These are phyloP conservation scores for Periglandula ipomoeae DNA, from an alignment of 2,329 filamentous ascomycete genomes.

Conservation along the genomic window DNA sequence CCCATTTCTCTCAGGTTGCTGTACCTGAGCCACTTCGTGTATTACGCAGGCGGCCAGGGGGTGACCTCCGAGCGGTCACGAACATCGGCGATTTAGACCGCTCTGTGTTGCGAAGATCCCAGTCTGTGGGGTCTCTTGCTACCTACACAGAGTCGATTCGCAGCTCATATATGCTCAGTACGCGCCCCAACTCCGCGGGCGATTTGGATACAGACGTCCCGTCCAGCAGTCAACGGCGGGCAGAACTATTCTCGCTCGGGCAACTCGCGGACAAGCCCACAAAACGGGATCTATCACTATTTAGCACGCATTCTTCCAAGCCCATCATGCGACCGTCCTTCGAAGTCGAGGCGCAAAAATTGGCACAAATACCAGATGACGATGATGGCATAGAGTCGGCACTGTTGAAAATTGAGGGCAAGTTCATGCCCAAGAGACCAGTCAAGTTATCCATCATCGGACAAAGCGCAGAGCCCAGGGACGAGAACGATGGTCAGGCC, in stretches of 20 bases:
- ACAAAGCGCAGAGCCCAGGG: slow-evolving; percentile 12
- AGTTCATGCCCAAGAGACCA: slow-evolving; percentile 49
- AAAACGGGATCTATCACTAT: slow-evolving; percentile 41
- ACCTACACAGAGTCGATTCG: slow-evolving; percentile 51
- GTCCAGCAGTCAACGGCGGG: slow-evolving; percentile 20
- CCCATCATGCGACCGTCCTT: slow-evolving; percentile 66
- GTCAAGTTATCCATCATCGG: slow-evolving; percentile 24
- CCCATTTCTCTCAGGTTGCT: slow-evolving; percentile 27
- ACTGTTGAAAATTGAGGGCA: slow-evolving; percentile 83
- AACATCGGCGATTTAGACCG: slow-evolving; percentile 54
- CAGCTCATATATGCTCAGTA: slow-evolving; percentile 45
- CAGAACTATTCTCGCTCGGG: slow-evolving; percentile 47
- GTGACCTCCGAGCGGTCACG: slow-evolving; percentile 60
- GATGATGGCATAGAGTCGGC: slow-evolving; percentile 87
- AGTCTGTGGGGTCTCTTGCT: slow-evolving; percentile 50
- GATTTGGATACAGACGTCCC: slow-evolving; percentile 14
- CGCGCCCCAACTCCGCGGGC: slow-evolving; percentile 19
- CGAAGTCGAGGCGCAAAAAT: slow-evolving; percentile 75
- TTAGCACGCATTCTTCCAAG: slow-evolving; percentile 54
- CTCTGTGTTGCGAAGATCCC: slow-evolving; percentile 39
- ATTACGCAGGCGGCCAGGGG: slow-evolving; percentile 64
- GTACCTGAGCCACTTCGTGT: slow-evolving; percentile 48
- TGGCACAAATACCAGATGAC: slow-evolving; percentile 75
- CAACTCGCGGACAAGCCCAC: slow-evolving; percentile 43
- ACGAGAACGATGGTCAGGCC: background rate